A percentile compares a stretch with the other conserved stretches of the same genome.
Conservation (phyloP, 306 rosid species). For the Sicyos edulis region DNA sequence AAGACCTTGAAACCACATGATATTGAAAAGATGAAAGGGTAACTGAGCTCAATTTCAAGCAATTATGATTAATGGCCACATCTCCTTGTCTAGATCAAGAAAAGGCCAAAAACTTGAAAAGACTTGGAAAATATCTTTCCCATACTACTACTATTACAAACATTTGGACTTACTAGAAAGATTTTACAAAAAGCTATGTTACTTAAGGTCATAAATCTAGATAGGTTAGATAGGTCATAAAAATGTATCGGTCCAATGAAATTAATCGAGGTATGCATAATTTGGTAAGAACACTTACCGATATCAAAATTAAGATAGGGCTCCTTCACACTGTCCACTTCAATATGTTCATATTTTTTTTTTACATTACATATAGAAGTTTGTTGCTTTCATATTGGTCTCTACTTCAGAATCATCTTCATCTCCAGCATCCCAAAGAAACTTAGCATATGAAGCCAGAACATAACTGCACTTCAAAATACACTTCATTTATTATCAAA, state of each 20-base stretch:
- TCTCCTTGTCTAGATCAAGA: neutral
- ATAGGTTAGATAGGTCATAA: no score
- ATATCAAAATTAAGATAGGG: neutral
- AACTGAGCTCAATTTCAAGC: neutral
- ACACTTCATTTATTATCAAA: neutral
- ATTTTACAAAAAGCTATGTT: neutral
- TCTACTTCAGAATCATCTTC: no score
- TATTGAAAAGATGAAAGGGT: neutral
- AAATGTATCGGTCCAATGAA: no score
- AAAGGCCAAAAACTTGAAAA: neutral
- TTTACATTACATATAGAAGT: slow-evolving; percentile 10
- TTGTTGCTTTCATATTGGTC: no score
- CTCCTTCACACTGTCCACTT: neutral
- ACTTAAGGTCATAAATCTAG: neutral
- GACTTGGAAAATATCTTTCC: neutral
- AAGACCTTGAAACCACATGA: neutral
- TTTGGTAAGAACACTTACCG: no score
- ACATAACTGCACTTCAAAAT: slow-evolving; percentile 17
- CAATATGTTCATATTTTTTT: slow-evolving; percentile 20
- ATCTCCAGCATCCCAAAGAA: slow-evolving; percentile 25
- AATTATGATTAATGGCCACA: neutral
- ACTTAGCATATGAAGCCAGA: slow-evolving; percentile 22
- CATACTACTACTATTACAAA: neutral
- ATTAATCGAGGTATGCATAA: no score
- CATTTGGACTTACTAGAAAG: neutral